Evolutionary conservation across 495 filamentous ascomycete species (phyloP).

Genomic region (Daldinia decipiens): DNA sequence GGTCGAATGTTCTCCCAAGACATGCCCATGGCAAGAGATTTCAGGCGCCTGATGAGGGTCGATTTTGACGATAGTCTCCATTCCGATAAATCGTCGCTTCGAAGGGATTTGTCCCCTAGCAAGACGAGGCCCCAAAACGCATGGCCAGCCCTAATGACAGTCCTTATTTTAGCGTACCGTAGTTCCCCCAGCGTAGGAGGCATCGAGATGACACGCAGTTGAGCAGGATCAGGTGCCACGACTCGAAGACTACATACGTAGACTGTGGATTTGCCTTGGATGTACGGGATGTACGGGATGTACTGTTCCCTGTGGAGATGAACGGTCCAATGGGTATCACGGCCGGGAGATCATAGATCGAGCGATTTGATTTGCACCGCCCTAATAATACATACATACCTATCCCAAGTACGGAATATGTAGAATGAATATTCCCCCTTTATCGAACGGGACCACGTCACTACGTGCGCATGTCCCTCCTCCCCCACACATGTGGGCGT

Average conservation of each 20-base stretch:
- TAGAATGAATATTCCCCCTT: slow-evolving; percentile 33
- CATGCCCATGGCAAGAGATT: not conserved
- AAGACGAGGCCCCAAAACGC: slow-evolving; percentile 17
- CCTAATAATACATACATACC: too few relatives aligned
- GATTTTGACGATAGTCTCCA: slow-evolving; percentile 8
- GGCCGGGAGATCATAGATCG: slow-evolving; percentile 41
- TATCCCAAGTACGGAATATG: too few relatives aligned
- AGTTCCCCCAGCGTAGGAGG: slow-evolving; percentile 32
- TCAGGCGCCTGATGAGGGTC: slow-evolving; percentile 27
- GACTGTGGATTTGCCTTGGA: not conserved
- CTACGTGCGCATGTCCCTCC: slow-evolving; percentile 36
- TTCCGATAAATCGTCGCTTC: slow-evolving; percentile 29
- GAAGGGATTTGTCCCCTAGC: slow-evolving; percentile 23
- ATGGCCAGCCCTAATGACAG: slow-evolving; percentile 3
- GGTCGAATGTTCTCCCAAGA: slow-evolving; percentile 7
- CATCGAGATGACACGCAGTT: slow-evolving; percentile 51
- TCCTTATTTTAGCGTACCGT: slow-evolving; percentile 31
- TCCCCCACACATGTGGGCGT: slow-evolving; percentile 38
- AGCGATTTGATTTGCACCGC: slow-evolving; percentile 36
- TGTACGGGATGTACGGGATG: not conserved
- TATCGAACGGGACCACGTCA: slow-evolving; percentile 50
- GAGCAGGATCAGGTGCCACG: slow-evolving; percentile 50
- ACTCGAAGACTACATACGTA: slow-evolving; percentile 19
- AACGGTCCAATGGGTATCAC: slow-evolving; percentile 14
- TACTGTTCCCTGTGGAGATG: slow-evolving; percentile 15